Base-by-base conservation (phyloP, 2,329 filamentous ascomycete species). In the Aspergillus ochraceus region DNA sequence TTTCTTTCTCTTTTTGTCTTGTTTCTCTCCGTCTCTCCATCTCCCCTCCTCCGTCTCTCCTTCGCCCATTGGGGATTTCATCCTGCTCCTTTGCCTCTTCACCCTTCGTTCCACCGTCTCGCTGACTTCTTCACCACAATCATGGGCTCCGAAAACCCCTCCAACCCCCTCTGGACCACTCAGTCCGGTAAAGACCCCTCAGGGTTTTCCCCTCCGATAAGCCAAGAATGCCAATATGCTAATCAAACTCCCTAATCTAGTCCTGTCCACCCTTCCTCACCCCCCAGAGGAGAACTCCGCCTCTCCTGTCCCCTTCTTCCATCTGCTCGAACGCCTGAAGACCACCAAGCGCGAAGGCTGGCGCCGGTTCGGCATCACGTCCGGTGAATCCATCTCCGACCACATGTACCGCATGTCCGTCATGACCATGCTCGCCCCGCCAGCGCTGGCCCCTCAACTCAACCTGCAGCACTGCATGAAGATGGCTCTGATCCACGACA, bases 351-450 rank as follows among this genome's bases (percentile, higher is more conserved):
- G 95, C 61, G 95, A 97, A 78, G 95, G 95, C 65, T 99, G 95
- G 95, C 86, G 90, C 58, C 87, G 95, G 42, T 97, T 97, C 74
- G 88, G 87, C 45, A 92, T 99, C 67, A 67, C 75, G 58, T 65
- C 66, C 59, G 90, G 91, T 74, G 95, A 99, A 77, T 96, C 92
- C 2, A 97, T 99, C 72, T 86, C 91, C 56, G 95, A 99, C 80
- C 95, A 99, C 83, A 99, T 99, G 95, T 99, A 98, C 79, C 92
- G 95, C 79, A 99, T 99, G 95, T 92, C 93, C 53, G 86, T 99
- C 67, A 92, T 99, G 76, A 92, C 91, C 64, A 91, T 99, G 88
- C 86, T 97, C 65, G 92, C 92, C 2, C 94, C 95, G 1, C 83
- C 90, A 0, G 79, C 89, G 1, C 85, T 97, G 11, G 83, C 87